A percentile compares a stretch with the other conserved stretches of the same genome.
Evolutionary conservation across 2,329 filamentous ascomycete species (phyloP).

Genomic region (Pyrenophora tritici-repentis): DNA sequence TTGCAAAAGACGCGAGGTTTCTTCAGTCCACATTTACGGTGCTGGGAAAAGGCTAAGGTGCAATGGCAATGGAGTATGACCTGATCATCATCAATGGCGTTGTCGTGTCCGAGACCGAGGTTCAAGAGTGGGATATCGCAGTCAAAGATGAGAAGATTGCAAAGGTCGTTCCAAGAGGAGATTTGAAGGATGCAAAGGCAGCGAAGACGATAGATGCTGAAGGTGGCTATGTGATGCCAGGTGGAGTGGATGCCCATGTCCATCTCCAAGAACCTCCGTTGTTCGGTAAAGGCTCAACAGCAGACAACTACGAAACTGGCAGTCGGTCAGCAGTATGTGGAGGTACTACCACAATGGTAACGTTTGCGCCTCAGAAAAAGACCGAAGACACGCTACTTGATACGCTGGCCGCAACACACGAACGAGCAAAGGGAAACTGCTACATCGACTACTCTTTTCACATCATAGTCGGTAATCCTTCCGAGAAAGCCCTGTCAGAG

Average conservation of each 20-base stretch:
- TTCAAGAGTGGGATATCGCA: constrained; percentile 50
- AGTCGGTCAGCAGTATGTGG: constrained; percentile 55
- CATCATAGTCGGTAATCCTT: constrained; percentile 47
- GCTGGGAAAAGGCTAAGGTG: not conserved
- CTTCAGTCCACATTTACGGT: not conserved
- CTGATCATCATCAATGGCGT: constrained; percentile 51
- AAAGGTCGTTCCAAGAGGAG: constrained; percentile 40
- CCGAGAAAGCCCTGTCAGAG: constrained; percentile 40
- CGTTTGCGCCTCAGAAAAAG: constrained; percentile 55
- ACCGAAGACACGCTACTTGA: constrained; percentile 52
- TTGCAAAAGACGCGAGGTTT: not conserved
- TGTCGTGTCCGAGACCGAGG: constrained; percentile 49
- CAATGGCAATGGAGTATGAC: constrained; percentile 38
- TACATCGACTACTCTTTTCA: constrained; percentile 57
- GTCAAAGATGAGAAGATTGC: constrained; percentile 51
- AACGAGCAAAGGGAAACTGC: constrained; percentile 50
- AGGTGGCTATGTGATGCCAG: constrained; percentile 54
- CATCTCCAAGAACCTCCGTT: constrained; percentile 54
- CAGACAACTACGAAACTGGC: constrained; percentile 49
- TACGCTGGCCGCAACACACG: constrained; percentile 51
- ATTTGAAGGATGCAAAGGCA: constrained; percentile 35
- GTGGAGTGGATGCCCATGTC: constrained; percentile 55
- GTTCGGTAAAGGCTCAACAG: constrained; percentile 50
- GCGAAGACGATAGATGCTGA: constrained; percentile 49
- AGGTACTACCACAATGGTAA: constrained; percentile 56